Evolutionary conservation across 2,329 filamentous ascomycete genomes (phyloP).

Genomic region (Epichloe typhina): DNA sequence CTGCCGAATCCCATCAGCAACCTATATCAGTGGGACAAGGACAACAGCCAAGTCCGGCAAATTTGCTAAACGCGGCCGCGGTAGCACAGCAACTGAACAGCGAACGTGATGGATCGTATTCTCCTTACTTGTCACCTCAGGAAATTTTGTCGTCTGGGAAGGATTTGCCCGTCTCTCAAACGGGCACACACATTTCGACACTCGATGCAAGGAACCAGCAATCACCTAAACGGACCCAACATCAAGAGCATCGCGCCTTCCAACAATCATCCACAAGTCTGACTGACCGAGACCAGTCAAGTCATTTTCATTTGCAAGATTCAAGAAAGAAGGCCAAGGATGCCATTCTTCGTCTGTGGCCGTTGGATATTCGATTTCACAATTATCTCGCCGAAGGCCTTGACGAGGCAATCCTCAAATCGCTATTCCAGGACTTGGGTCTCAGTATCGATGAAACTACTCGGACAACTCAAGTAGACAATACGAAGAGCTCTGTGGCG

Average conservation of each 20-base stretch:
- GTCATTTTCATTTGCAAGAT: conserved; percentile 16
- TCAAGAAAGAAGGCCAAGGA: conserved; percentile 48
- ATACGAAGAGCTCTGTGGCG: not conserved
- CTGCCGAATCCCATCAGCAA: conserved; percentile 11
- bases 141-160: conserved; percentile 20
- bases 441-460: conserved; percentile 29
- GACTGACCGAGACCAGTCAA: not conserved
- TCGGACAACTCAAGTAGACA: not conserved
- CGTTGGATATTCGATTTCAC: conserved; percentile 58
- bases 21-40: not conserved
- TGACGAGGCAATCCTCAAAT: conserved; percentile 45
- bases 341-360: conserved; percentile 51
- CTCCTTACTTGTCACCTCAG: conserved; percentile 36
- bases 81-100: conserved; percentile 8
- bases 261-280: not conserved
- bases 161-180: not conserved
- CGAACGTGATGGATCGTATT: conserved; percentile 39
- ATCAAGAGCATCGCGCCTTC: not conserved
- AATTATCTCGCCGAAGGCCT: conserved; percentile 64
- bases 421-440: conserved; percentile 56
- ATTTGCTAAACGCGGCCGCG: not conserved
- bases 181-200: not conserved
- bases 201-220: not conserved
- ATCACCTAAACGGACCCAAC: not conserved
- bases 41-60: not conserved